phyloP scores from a whole-genome alignment of 257 asterid species.

The Buddleja alternifolia region DNA sequence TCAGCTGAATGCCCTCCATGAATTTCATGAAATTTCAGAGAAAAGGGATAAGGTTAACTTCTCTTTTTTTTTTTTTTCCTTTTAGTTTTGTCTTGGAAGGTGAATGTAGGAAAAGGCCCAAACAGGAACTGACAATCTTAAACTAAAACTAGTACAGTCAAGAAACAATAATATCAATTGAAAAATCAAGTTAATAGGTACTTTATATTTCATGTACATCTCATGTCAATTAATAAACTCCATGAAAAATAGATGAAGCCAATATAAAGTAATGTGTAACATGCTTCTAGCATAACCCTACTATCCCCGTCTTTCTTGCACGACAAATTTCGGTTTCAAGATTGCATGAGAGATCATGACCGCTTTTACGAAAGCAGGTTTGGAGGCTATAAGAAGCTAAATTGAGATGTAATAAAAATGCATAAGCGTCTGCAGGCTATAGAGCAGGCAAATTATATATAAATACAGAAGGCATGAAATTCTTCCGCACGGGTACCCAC shows the following conservation, averaged over 20 bases:
- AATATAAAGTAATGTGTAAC: constrained; percentile 3
- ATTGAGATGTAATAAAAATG: neutral
- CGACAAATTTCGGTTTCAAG: neutral
- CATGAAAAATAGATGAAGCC: neutral
- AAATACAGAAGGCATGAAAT: constrained; percentile 18
- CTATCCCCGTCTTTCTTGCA: constrained; percentile 9
- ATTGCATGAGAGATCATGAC: constrained; percentile 14
- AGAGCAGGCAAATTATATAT: neutral
- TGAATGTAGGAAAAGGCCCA: neutral
- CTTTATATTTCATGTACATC: constrained; percentile 5
- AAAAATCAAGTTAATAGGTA: constrained; percentile 3
- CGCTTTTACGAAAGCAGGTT: neutral
- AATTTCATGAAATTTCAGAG: neutral
- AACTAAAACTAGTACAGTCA: neutral
- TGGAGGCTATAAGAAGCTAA: constrained; percentile 20
- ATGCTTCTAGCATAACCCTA: constrained; percentile 8
- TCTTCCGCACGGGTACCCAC: neutral
- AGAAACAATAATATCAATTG: neutral
- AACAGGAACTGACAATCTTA: neutral
- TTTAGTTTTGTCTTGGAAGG: too few species aligned
- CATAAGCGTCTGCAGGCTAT: neutral
- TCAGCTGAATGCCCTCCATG: neutral
- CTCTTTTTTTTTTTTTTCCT: neutral
- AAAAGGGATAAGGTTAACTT: neutral
- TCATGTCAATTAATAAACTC: neutral